These are phyloP conservation scores for Pleurotus pulmonarius DNA, from an alignment of 768 basidiomycete species.

Conservation along the genomic window DNA sequence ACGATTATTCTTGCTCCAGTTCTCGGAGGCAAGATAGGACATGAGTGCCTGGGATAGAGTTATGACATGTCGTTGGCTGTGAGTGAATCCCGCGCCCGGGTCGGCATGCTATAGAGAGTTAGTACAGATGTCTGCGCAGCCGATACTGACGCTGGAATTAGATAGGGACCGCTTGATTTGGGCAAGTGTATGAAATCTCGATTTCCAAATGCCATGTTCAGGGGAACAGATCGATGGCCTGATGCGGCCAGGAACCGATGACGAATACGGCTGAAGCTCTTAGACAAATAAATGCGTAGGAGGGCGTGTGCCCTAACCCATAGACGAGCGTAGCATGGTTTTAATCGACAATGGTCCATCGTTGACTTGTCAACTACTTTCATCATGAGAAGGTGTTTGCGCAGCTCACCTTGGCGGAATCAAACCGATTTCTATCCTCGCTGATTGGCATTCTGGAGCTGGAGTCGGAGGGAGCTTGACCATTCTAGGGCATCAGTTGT, in stretches of 20 bases:
- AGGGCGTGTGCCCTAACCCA: not conserved
- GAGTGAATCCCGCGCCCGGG: conserved; percentile 5
- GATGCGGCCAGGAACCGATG: conserved; percentile 6
- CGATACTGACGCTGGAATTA: conserved; percentile 3
- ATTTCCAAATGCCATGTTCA: conserved; percentile 5
- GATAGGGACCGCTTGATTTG: conserved; percentile 1
- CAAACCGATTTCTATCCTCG: not conserved
- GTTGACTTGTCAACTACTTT: too few relatives aligned
- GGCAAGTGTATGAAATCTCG: conserved; percentile 8
- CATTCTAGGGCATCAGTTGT: conserved; percentile 3
- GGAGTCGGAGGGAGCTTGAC: not conserved
- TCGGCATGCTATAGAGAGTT: conserved; percentile 7
- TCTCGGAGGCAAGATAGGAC: conserved; percentile 6
- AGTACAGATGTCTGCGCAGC: conserved; percentile 4
- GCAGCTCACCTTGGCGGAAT: too few relatives aligned
- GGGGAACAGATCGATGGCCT: conserved; percentile 5
- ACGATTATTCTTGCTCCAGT: conserved; percentile 6
- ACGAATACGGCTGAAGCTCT: not conserved
- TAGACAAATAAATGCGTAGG: not conserved
- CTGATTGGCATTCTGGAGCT: not conserved
- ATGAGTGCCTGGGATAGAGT: conserved; percentile 4
- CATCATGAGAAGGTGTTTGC: too few relatives aligned
- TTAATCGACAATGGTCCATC: too few relatives aligned
- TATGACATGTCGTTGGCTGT: conserved; percentile 7
- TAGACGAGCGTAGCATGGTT: not conserved